Evolutionary conservation across 306 rosid species (phyloP).

Genomic region (Trifolium pratense): DNA sequence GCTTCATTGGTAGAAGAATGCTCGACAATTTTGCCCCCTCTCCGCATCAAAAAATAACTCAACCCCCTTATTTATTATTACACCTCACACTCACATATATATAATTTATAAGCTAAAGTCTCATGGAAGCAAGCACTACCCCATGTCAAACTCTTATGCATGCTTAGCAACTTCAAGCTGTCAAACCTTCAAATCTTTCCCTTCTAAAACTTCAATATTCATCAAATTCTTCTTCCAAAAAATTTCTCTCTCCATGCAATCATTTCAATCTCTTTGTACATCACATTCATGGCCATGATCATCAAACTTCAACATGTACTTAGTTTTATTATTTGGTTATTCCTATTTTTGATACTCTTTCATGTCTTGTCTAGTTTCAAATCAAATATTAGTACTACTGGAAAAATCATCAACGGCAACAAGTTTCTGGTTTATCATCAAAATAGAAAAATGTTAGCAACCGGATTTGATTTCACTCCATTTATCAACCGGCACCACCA

Average conservation of each 20-base stretch:
- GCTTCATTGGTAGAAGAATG: slow-evolving; percentile 82
- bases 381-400: slow-evolving; percentile 11
- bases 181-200: slow-evolving; percentile 51
- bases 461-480: slow-evolving; percentile 60
- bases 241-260: slow-evolving; percentile 60
- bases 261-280: slow-evolving; percentile 45
- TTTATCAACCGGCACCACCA: slow-evolving; percentile 50
- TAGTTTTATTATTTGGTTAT: slow-evolving; percentile 58
- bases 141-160: slow-evolving; percentile 70
- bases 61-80: slow-evolving; percentile 29
- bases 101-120: slow-evolving; percentile 46
- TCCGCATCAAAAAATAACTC: slow-evolving; percentile 54
- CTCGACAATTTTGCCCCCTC: slow-evolving; percentile 67
- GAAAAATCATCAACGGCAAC: not conserved
- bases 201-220: slow-evolving; percentile 28
- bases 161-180: slow-evolving; percentile 58
- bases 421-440: slow-evolving; percentile 3
- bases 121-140: slow-evolving; percentile 66
- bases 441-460: slow-evolving; percentile 54
- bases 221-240: slow-evolving; percentile 14
- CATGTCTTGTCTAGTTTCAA: slow-evolving; percentile 42
- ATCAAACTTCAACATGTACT: slow-evolving; percentile 44
- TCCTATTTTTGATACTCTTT: slow-evolving; percentile 45
- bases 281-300: slow-evolving; percentile 50
- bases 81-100: slow-evolving; percentile 9